Evolutionary conservation across 305 asterid species (phyloP).

Genomic region (Fraxinus latifolia): DNA sequence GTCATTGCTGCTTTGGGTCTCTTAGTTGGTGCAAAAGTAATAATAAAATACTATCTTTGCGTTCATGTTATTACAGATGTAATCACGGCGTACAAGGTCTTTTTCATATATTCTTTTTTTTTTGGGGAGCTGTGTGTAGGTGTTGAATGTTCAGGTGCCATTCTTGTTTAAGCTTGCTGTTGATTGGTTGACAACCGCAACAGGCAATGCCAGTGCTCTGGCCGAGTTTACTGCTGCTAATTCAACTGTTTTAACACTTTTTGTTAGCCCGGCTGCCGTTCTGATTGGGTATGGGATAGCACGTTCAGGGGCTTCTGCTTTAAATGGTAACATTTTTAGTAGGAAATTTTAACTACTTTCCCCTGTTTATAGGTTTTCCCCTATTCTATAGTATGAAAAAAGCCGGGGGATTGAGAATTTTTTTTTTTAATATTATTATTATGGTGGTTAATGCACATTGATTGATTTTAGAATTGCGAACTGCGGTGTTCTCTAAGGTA

Average conservation of each 20-base stretch:
- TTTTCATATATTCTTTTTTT: background rate
- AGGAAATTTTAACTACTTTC: conserved; percentile 11
- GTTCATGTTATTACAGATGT: background rate
- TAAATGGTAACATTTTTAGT: conserved; percentile 57
- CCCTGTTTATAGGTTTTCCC: background rate
- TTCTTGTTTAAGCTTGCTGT: conserved; percentile 92
- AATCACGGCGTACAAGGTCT: background rate
- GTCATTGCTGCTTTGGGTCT: conserved; percentile 80
- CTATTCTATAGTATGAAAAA: background rate
- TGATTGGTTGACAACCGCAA: conserved; percentile 75
- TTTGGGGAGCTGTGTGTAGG: conserved; percentile 44
- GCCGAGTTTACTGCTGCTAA: conserved; percentile 79
- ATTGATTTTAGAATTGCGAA: conserved; percentile 67
- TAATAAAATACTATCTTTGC: background rate
- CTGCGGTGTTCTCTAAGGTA: conserved; percentile 94
- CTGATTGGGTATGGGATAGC: conserved; percentile 93
- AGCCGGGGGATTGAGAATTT: background rate
- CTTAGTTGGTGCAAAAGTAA: conserved; percentile 87
- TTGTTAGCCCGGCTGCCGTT: conserved; percentile 84
- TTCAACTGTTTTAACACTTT: conserved; percentile 67
- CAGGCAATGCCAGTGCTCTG: conserved; percentile 74
- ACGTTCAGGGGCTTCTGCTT: conserved; percentile 84
- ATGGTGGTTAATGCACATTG: conserved; percentile 17
- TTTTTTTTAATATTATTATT: background rate
- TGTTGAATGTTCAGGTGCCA: conserved; percentile 93